Base-by-base conservation (phyloP, 176 grass and related monocot genomes). In the Chrysopogon serrulatus region DNA sequence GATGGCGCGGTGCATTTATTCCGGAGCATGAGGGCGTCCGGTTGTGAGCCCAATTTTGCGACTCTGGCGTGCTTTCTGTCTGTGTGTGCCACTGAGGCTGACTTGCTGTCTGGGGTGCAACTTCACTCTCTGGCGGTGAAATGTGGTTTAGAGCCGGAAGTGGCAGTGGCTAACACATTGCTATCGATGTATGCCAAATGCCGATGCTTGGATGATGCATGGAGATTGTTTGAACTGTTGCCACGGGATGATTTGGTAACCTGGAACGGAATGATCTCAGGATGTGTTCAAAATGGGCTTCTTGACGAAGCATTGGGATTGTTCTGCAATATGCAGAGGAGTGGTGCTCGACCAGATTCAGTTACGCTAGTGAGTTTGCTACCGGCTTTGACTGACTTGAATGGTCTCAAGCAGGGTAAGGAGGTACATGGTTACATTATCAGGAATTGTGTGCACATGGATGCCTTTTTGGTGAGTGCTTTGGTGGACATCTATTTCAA, bases 401-500 rank as follows among this genome's bases (percentile, higher is more conserved):
- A 84, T 86, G 82, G 83, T 80, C 80, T 92, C 51, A 88, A 79
- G 41, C 88, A 86, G 61, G 90, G 84, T 33, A 95, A 87, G 84
- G 90, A 93, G 79, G 82, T 93, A 44, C 92, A 98, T 86, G 84
- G 88, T 53, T 91, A 98, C 77, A 90, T 94, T 84, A 67, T 95
- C 33, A 86, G 77, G 80, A 93, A 93, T 63, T 60, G 71, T 51
- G 78, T 90, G 39, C 78, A 44, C 67, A 81, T 91, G 88, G 90
- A 98, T 90, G 90, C 79, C 6, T 98, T 94, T 87, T 83, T 98
- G 88, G 89, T 90, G 65, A 95, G 92, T 91, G 92, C 92, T 78
- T 84, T 98, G 53, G 84, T 93, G 9, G 95, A 95, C 79, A 83
- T 95, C 24, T 95, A 98, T 85, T 95, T 98, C 71, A 93, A 94